Base-by-base conservation (phyloP, 768 basidiomycete genomes). In the Lactifluus piperatus region DNA sequence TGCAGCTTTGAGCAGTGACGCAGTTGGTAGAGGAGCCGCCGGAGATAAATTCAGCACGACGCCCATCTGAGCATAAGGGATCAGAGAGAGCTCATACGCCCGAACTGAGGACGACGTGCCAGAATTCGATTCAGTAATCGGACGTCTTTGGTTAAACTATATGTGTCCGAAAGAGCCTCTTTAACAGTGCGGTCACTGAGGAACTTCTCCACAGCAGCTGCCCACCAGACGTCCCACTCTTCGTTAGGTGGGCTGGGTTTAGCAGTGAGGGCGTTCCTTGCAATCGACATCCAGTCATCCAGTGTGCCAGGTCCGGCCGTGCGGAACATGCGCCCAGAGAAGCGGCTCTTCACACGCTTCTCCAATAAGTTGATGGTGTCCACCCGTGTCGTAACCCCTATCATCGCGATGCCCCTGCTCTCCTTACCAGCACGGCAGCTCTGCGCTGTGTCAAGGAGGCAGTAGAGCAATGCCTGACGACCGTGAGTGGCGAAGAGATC, bases 271-370 rank as follows among this genome's bases (percentile, higher is more conserved):
- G 81, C 68, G 1, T 66, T 67, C 61, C 74, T 77, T 47, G 81
- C 75, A n/a, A 83, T 69, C 8, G 67, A 69, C 13, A 81, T 68
- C 77, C 85, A 88, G 18, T 72, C 72, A 4, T 74, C 71, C 0
- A 83, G 59, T 9, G 73, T 74, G 5, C 73, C 67, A 2, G 85
- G 83, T 14, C 88, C 81, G 0, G 83, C 79, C 6, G 91, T 85
- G 48, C 91, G 82, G 56, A 94, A 77, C 66, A 92, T 89, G 56
- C 97, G 79, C 32, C 94, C 92, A 1, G 94, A 97, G 73, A 98
- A 99, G 3, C 97, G 83, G 64, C 93, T 97, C 72, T 98, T 97
- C 51, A 99, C 97, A 45, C 97, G 80, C 71, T 99, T 99, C 71
- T 99, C 97, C 18, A 99, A 77, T 2, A 89, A 73, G 62, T 90